A percentile compares a stretch with the other conserved stretches of the same genome.
Evolutionary conservation across 805 yeast genomes (phyloP).

Genomic region (Saccharomycopsis vini): DNA sequence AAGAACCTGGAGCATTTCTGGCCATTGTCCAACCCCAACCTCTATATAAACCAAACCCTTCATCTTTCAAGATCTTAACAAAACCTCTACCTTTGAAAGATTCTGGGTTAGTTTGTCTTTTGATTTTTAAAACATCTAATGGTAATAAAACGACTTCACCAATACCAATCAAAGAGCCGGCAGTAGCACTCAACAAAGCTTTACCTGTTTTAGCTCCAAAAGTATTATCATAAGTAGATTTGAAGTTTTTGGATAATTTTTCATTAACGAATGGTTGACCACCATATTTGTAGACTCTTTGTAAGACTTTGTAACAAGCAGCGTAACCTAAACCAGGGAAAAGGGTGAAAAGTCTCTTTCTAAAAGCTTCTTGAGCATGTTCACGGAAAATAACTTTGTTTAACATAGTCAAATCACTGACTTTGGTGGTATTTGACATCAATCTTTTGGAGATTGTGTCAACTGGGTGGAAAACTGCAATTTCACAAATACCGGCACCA

Average conservation of each 20-base stretch:
- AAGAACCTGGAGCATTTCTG: conserved; percentile 98
- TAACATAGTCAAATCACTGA: conserved; percentile 54
- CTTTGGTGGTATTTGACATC: conserved; percentile 71
- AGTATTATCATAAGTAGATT: conserved; percentile 54
- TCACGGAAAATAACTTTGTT: conserved; percentile 83
- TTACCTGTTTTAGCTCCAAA: conserved; percentile 95
- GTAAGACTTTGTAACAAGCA: conserved; percentile 91
- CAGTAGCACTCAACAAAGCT: conserved; percentile 94
- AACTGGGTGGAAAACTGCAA: conserved; percentile 96
- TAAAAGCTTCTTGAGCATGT: conserved; percentile 62
- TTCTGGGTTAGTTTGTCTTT: conserved; percentile 99
- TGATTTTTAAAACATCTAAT: conserved; percentile 91
- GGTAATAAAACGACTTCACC: conserved; percentile 96
- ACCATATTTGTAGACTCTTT: conserved; percentile 97
- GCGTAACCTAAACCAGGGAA: conserved; percentile 99
- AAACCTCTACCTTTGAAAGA: conserved; percentile 98
- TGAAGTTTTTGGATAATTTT: conserved; percentile 68
- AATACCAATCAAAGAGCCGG: conserved; percentile 94
- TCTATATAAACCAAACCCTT: conserved; percentile 87
- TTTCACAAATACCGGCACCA: conserved; percentile 93
- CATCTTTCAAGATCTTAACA: conserved; percentile 74
- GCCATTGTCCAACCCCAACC: conserved; percentile 99
- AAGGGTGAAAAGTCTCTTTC: conserved; percentile 65
- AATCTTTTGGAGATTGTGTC: conserved; percentile 96
- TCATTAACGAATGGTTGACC: conserved; percentile 99